Conservation (phyloP, 1,284 basidiomycete species). For the Heterobasidion parviporum region DNA sequence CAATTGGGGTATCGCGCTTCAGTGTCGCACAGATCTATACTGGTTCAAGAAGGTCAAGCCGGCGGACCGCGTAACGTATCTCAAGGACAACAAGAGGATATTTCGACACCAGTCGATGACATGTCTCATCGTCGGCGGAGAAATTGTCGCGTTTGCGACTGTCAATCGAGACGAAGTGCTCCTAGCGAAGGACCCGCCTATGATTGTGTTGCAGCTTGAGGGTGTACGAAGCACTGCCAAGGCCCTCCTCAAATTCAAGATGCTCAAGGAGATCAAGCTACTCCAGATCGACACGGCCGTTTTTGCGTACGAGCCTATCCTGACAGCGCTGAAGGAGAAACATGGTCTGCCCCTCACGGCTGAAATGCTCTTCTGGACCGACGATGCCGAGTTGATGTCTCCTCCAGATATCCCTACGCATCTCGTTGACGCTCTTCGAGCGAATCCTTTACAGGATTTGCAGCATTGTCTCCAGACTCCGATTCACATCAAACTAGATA, state of each 20-base stretch:
- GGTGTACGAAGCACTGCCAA: constrained; percentile 29
- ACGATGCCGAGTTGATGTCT: constrained; percentile 13
- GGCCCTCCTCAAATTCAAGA: constrained; percentile 31
- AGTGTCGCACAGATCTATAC: constrained; percentile 33
- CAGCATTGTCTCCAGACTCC: constrained; percentile 24
- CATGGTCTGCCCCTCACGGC: constrained; percentile 32
- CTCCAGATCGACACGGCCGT: constrained; percentile 51
- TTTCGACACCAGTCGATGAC: constrained; percentile 43
- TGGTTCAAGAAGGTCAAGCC: constrained; percentile 26
- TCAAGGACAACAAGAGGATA: constrained; percentile 34
- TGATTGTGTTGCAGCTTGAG: constrained; percentile 43
- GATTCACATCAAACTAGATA: constrained; percentile 37
- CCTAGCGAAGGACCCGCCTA: constrained; percentile 36
- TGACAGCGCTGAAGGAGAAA: constrained; percentile 41
- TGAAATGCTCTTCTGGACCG: constrained; percentile 48
- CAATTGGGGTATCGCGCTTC: constrained; percentile 40
- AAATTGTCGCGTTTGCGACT: constrained; percentile 42
- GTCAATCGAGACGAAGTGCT: constrained; percentile 46
- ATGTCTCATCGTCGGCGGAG: constrained; percentile 39
- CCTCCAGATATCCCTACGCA: constrained; percentile 1
- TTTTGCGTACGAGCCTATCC: constrained; percentile 53
- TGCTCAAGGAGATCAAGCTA: constrained; percentile 29
- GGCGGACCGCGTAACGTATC: constrained; percentile 18
- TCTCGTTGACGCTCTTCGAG: constrained; percentile 26
- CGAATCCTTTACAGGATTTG: constrained; percentile 33